Base-by-base conservation (phyloP, 176 grass and related monocot genomes). In the Oryza punctata region DNA sequence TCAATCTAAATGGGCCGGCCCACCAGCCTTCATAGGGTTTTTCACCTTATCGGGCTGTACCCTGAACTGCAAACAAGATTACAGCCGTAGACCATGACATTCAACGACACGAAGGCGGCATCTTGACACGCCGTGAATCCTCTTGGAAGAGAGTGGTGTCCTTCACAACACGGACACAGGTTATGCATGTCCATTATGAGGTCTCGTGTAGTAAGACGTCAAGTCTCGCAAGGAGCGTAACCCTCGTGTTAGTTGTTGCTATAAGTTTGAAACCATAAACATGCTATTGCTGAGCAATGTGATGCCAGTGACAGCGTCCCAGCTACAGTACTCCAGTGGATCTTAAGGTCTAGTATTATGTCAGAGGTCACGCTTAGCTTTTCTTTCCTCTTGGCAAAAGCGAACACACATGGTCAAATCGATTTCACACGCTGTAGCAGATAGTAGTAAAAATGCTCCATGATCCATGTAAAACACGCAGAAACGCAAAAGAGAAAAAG, bases 391-490 rank as follows among this genome's bases (percentile, higher is more conserved):
- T 69, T 15, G 80, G 37, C 11, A 12, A n/a, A 33, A n/a, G 21
- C 16, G n/a, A 70, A 41, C 72, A 67, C 9, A 40, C 71, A 67
- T 8, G 7, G 65, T 76, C 63, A 54, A 67, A 40, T 54, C 61
- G 61, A 75, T 16, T 16, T 43, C 7, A 2, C 19, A 59, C 7
- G 0, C 18, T 59, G 19, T 59, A 59, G 54, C 19, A 59, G 19
- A 27, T 12, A 14, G 69, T 46, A n/a, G 25, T 38, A 38, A 38
- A 38, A 44, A 57, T 37, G 35, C 21, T 23, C 0, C 61, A 54
- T 21, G 63, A 40, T 76, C 23, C 63, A 59, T 43, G 72, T 52
- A 76, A 76, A 54, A 84, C 70, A 66, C 60, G 12, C 79, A 15
- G 16, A n/a, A 73, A 18, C 44, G 10, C 3, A 15, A 59, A 41